Base-by-base conservation (phyloP, 2,329 filamentous ascomycete species). In the Fusarium pseudonygamai region DNA sequence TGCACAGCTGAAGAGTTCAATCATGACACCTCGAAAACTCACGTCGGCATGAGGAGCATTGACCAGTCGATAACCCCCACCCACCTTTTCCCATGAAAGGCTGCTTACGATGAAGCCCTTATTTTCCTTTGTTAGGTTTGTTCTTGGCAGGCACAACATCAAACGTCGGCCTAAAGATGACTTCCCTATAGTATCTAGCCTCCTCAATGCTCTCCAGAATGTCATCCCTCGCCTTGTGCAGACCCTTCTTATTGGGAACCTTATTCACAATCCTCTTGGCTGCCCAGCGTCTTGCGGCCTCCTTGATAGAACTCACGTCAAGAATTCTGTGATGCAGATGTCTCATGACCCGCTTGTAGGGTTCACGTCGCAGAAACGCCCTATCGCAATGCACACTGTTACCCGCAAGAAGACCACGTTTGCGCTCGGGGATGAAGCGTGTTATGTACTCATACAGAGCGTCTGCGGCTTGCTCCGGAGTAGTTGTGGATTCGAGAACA, bases 121-220 rank as follows among this genome's bases (percentile, higher is more conserved):
- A 39, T 36, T 69, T 70, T 11, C 59, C 40, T 28, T 69, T 69
- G 26, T 58, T 78, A 50, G 60, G 53, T 52, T 78, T 78, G 52
- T 72, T 77, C 67, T 77, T 78, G 30, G 22, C 62, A 49, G 72
- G 76, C 50, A 60, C 53, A 66, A 66, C 53, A 45, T 78, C 75
- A 72, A 78, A 80, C 67, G 75, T 78, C 67, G 78, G 73, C 73
- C 78, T 75, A 80, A 97, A 97, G 62, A 97, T 88, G 24, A 84
- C 85, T 67, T 92, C 86, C 77, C 89, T 90, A 82, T 97, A 98
- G 80, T 93, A 98, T 78, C 85, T 90, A 61, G 96, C 96, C 85
- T 99, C 96, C 63, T 89, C 92, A 71, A 99, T 98, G 82, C 96
- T 98, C 85, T 99, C 96, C 69, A 98, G 82, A 65, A 99, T 97